Percentiles rank a stretch among this genome's conserved stretches.
phyloP scores from a whole-genome alignment of 2,329 filamentous ascomycete genomes.

The Xylariaceae sp. region DNA sequence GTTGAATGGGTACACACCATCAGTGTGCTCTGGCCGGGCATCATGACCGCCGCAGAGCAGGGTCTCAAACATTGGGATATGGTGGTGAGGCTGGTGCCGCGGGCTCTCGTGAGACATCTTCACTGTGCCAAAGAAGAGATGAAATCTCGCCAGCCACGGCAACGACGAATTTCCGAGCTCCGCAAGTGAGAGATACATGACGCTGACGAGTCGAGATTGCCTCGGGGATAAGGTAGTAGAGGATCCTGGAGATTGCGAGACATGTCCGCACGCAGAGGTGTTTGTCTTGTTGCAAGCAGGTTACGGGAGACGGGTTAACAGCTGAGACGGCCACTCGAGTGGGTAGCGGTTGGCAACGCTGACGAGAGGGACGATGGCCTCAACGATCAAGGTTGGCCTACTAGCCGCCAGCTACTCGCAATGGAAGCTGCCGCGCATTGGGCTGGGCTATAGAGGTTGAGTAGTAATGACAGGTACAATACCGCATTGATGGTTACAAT shows the following conservation, averaged over 20 bases:
- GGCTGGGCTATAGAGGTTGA: not conserved
- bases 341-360: too few relatives aligned
- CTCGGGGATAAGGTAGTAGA: not conserved
- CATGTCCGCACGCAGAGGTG: not conserved
- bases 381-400: too few relatives aligned
- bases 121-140: constrained; percentile 12
- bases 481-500: not conserved
- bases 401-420: too few relatives aligned
- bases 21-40: constrained; percentile 19
- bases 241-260: constrained; percentile 1
- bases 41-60: constrained; percentile 3
- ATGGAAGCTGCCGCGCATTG: too few relatives aligned
- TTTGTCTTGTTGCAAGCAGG: constrained; percentile 1
- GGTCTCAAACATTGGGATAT: constrained; percentile 9
- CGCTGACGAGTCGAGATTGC: too few relatives aligned
- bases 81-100: constrained; percentile 6
- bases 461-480: not conserved
- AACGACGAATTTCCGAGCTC: not conserved
- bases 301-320: constrained; percentile 1
- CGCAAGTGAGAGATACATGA: not conserved
- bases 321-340: not conserved
- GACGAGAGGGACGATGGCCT: too few relatives aligned
- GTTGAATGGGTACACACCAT: constrained; percentile 21
- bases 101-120: constrained; percentile 7
- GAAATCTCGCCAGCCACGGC: constrained; percentile 8